Conservation (phyloP, 768 basidiomycete species). For the Pleurotus djamor region DNA sequence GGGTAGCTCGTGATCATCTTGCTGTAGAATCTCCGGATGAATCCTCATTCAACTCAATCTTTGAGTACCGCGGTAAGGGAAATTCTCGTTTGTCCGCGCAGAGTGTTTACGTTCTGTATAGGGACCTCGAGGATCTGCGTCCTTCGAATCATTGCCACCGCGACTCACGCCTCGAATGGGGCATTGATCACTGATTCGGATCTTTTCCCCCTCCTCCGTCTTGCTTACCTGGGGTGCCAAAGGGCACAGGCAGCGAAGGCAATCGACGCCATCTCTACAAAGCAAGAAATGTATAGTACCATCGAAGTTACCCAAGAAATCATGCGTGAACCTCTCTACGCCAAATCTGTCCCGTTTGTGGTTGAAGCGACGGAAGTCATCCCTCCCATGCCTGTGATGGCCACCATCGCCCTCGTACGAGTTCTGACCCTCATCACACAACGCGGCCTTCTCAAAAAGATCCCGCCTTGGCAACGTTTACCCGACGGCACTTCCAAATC, state of each 20-base stretch:
- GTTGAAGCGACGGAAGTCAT: background rate
- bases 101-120: background rate
- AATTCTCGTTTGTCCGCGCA: background rate
- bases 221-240: constrained; percentile 17
- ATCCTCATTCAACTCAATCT: constrained; percentile 12
- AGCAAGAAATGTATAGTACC: background rate
- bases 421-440: constrained; percentile 24
- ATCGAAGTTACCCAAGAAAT: background rate
- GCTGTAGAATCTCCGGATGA: constrained; percentile 11
- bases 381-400: constrained; percentile 9
- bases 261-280: background rate
- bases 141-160: constrained; percentile 20
- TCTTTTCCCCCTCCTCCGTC: constrained; percentile 20
- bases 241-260: constrained; percentile 9
- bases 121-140: constrained; percentile 21
- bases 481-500: constrained; percentile 17
- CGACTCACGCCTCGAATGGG: constrained; percentile 14
- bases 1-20: constrained; percentile 13
- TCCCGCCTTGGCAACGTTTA: constrained; percentile 15
- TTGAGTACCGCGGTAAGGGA: constrained; percentile 16
- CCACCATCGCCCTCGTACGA: constrained; percentile 22
- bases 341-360: background rate
- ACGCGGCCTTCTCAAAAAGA: constrained; percentile 18
- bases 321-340: background rate
- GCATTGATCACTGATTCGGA: constrained; percentile 15